These are phyloP conservation scores for Odontarrhena argentea DNA, from an alignment of 345 rosid genomes.

Conservation along the genomic window DNA sequence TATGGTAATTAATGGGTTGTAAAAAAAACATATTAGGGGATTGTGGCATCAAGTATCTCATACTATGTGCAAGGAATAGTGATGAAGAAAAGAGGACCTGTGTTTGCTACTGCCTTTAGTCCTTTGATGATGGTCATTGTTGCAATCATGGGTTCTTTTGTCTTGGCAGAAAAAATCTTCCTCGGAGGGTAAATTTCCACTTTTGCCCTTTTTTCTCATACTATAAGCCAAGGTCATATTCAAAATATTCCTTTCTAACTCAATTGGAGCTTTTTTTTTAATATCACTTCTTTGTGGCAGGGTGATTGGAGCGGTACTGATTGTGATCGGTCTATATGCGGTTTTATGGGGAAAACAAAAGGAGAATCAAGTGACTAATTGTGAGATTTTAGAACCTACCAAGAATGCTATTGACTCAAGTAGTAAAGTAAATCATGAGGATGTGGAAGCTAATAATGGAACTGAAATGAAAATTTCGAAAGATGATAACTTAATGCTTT, in stretches of 20 bases:
- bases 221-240: neutral
- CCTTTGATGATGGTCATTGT: constrained; percentile 68
- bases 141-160: constrained; percentile 59
- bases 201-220: constrained; percentile 3
- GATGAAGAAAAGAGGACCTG: constrained; percentile 65
- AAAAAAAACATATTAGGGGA: constrained; percentile 45
- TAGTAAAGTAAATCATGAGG: constrained; percentile 15
- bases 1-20: neutral
- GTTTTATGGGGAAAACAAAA: constrained; percentile 82
- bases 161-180: constrained; percentile 51
- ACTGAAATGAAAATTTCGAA: constrained; percentile 3
- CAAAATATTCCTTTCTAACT: neutral
- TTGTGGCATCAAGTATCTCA: constrained; percentile 51
- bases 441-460: constrained; percentile 33
- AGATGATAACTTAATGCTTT: constrained; percentile 9
- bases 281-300: constrained; percentile 33
- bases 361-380: constrained; percentile 41
- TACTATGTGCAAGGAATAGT: constrained; percentile 59
- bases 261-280: neutral
- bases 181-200: constrained; percentile 51
- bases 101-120: constrained; percentile 65
- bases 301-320: constrained; percentile 60
- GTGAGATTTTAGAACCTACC: constrained; percentile 16
- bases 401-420: neutral
- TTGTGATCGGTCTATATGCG: constrained; percentile 64